These are phyloP conservation scores for Wakefieldia striispora DNA, from an alignment of 768 basidiomycete species.

Conservation along the genomic window DNA sequence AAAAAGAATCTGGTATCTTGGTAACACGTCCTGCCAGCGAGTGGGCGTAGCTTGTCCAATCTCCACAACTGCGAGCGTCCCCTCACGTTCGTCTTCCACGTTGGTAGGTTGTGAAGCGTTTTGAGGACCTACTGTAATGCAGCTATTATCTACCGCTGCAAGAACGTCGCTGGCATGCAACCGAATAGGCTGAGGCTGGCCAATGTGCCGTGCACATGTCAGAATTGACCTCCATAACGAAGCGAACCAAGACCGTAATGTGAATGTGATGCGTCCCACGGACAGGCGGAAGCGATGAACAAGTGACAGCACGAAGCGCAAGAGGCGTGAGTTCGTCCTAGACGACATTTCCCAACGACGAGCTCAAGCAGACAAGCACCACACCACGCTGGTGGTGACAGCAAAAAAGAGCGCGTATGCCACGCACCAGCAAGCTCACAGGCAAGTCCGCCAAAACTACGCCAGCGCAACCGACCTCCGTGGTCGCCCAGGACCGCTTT, in stretches of 20 bases:
- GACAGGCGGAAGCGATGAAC: constrained; percentile 1
- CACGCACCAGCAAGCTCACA: constrained; percentile 1
- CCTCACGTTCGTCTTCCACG: background rate
- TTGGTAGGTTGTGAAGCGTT: background rate
- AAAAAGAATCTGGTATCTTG: background rate
- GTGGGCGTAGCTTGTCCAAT: background rate
- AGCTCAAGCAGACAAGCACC: background rate
- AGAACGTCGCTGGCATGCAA: background rate
- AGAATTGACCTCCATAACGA: constrained; percentile 7
- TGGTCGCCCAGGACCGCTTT: constrained; percentile 27
- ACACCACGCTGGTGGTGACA: background rate
- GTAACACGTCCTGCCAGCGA: background rate
- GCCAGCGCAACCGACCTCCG: background rate
- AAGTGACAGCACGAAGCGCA: constrained; percentile 4
- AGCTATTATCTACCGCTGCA: background rate
- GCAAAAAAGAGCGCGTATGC: too few species aligned
- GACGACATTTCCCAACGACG: background rate
- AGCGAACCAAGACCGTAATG: background rate
- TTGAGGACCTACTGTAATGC: background rate
- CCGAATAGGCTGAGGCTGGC: background rate
- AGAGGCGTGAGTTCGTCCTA: background rate
- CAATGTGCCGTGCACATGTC: background rate
- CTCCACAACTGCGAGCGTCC: constrained; percentile 8
- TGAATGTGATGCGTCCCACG: background rate
- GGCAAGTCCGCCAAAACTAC: background rate